Evolutionary conservation across 768 basidiomycete genomes (phyloP).

Genomic region (Tricholoma furcatifolium): DNA sequence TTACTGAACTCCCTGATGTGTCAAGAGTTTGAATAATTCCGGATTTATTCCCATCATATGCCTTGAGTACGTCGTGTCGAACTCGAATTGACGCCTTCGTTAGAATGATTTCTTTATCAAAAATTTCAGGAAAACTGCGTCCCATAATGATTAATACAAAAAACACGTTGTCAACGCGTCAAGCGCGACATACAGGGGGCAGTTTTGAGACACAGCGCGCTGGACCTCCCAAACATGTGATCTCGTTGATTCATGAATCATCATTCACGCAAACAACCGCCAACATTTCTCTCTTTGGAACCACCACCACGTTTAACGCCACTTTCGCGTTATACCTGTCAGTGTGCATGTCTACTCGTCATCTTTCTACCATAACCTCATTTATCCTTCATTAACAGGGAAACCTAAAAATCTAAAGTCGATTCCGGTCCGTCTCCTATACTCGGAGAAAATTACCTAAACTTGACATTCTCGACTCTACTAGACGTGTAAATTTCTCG

Average conservation of each 20-base stretch:
- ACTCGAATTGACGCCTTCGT: background rate
- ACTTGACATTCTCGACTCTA: background rate
- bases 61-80: no score
- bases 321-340: slow-evolving; percentile 29
- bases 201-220: slow-evolving; percentile 10
- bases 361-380: background rate
- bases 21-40: no score
- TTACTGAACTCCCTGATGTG: no score
- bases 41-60: no score
- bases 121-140: background rate
- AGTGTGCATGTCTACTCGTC: slow-evolving; percentile 12
- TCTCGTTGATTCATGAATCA: slow-evolving; percentile 23
- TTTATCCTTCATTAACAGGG: background rate
- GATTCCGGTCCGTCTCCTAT: slow-evolving; percentile 19
- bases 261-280: slow-evolving; percentile 32
- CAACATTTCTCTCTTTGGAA: slow-evolving; percentile 42
- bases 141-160: background rate
- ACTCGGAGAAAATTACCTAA: background rate
- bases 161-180: slow-evolving; percentile 14
- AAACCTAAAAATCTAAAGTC: background rate
- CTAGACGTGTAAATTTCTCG: background rate
- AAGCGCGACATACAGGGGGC: slow-evolving; percentile 5
- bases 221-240: slow-evolving; percentile 21
- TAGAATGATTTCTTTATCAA: background rate
- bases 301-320: slow-evolving; percentile 37